Conservation (phyloP, 2,329 filamentous ascomycete species). For the Ceratocystis papillata region DNA sequence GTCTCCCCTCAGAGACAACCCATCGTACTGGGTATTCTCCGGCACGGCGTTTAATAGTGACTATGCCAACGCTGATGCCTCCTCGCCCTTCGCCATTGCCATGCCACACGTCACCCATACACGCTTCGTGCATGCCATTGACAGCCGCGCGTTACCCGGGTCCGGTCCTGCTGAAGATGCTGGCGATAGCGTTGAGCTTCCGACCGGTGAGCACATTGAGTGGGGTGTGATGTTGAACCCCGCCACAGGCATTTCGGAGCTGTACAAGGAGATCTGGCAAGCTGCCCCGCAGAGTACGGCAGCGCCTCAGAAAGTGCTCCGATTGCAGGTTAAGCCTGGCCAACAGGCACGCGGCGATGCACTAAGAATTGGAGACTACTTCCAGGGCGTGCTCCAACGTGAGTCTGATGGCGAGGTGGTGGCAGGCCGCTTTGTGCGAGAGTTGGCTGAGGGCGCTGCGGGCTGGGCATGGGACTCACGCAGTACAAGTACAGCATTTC, state of each 20-base stretch:
- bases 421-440: neutral
- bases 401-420: neutral
- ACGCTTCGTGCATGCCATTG: constrained; percentile 50
- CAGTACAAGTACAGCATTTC: constrained; percentile 6
- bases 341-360: constrained; percentile 11
- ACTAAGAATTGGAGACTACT: constrained; percentile 12
- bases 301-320: neutral
- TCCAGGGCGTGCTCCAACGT: constrained; percentile 19
- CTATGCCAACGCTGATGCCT: neutral
- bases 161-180: constrained; percentile 38
- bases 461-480: constrained; percentile 16
- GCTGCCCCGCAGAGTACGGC: neutral
- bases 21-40: constrained; percentile 19
- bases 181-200: constrained; percentile 42
- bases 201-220: constrained; percentile 41
- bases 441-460: neutral
- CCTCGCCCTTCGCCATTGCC: neutral
- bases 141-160: constrained; percentile 38
- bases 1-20: neutral
- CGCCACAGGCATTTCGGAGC: constrained; percentile 38
- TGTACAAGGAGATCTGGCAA: constrained; percentile 58
- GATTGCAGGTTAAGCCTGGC: neutral
- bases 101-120: constrained; percentile 28
- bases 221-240: constrained; percentile 51
- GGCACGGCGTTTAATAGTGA: constrained; percentile 7